Conservation (phyloP, 1,284 basidiomycete genomes). For the Malassezia sp. region DNA sequence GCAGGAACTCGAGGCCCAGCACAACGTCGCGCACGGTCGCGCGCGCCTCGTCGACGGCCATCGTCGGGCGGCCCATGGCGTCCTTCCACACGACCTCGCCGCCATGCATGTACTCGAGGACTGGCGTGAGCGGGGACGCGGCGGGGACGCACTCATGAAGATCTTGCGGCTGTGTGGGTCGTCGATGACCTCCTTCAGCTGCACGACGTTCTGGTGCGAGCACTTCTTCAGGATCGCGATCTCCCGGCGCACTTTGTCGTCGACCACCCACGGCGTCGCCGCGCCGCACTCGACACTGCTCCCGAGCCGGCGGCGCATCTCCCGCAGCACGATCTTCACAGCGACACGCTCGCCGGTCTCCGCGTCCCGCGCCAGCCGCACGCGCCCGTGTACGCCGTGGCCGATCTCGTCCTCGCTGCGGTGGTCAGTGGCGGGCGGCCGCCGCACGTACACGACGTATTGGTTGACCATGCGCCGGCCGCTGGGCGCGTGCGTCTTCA, state of each 20-base stretch:
- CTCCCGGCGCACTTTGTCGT: constrained; percentile 49
- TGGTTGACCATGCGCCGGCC: constrained; percentile 45
- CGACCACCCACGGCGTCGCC: constrained; percentile 34
- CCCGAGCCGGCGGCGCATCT: constrained; percentile 36
- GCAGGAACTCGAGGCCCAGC: constrained; percentile 84
- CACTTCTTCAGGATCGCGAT: constrained; percentile 95
- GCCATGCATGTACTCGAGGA: constrained; percentile 89
- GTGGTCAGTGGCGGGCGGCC: not conserved
- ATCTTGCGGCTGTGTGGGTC: constrained; percentile 79
- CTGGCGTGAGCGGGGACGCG: too few species aligned
- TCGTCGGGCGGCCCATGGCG: constrained; percentile 53
- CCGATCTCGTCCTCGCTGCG: constrained; percentile 35
- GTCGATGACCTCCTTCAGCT: constrained; percentile 87
- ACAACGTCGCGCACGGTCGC: constrained; percentile 82
- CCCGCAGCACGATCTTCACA: constrained; percentile 44
- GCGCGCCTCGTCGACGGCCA: constrained; percentile 70
- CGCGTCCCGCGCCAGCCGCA: constrained; percentile 36
- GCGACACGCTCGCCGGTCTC: constrained; percentile 39
- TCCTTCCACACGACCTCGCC: constrained; percentile 83
- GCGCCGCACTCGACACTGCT: constrained; percentile 16
- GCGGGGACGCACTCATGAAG: too few species aligned
- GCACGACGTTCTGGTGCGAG: constrained; percentile 79
- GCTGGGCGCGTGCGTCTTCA: constrained; percentile 33
- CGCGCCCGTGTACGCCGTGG: constrained; percentile 41
- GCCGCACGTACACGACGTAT: constrained; percentile 47